Percentiles rank a stretch among this genome's conserved stretches.
Conservation (phyloP, 2,329 filamentous ascomycete species). For the Ophiostoma triangulosporum region DNA sequence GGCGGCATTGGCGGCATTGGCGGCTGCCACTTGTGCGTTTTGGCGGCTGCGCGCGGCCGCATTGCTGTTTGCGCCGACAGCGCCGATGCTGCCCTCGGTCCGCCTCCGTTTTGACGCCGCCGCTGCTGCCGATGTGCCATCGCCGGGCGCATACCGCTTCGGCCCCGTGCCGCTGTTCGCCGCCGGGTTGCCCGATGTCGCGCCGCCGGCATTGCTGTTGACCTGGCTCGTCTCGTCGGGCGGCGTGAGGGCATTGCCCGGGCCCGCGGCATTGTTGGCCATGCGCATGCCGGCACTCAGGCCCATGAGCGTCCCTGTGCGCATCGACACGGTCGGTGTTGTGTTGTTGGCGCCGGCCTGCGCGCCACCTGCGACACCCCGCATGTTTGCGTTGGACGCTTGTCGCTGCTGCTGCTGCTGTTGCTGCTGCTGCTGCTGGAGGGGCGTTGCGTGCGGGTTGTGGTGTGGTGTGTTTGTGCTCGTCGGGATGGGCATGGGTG, state of each 20-base stretch:
- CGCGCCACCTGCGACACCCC: neutral
- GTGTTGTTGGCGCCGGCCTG: neutral
- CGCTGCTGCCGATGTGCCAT: conserved; percentile 1
- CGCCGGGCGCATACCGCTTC: conserved; percentile 26
- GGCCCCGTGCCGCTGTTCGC: conserved; percentile 15
- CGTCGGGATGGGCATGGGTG: neutral
- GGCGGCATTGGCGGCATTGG: neutral
- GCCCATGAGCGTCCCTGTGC: neutral
- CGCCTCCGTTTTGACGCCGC: conserved; percentile 23
- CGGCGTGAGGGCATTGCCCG: conserved; percentile 28
- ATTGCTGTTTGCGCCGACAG: conserved; percentile 6
- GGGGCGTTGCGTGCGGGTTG: conserved; percentile 9
- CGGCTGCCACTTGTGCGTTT: neutral
- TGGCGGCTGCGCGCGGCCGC: neutral
- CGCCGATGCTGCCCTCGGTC: conserved; percentile 17
- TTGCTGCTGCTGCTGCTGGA: conserved; percentile 1
- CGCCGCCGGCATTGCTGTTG: neutral
- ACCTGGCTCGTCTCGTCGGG: conserved; percentile 31
- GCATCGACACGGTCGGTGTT: neutral
- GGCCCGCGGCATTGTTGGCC: neutral
- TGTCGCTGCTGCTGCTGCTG: conserved; percentile 7
- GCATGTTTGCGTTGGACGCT: neutral
- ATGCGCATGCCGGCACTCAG: neutral
- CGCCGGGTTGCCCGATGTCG: neutral
- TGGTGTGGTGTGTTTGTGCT: neutral